Base-by-base conservation (phyloP, 768 basidiomycete genomes). In the Suillus ampliporus region DNA sequence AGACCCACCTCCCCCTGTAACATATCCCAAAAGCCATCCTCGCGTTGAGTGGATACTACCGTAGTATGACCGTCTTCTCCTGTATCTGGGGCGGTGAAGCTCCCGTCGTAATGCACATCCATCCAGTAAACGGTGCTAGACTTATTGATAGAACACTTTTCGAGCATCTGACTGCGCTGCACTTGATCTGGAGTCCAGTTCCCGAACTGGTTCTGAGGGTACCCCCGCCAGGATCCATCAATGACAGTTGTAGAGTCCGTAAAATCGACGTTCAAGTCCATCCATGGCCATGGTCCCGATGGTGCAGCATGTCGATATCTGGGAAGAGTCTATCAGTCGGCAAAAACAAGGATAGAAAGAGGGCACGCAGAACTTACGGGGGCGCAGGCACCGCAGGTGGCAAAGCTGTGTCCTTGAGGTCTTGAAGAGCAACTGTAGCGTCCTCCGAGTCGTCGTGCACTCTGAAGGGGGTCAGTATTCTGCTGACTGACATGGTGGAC, bases 201-300 rank as follows among this genome's bases (percentile, higher is more conserved):
- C 2, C 61, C 65, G 59, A 77, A 77, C 5, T 57, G 37, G 19
- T 63, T 75, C 48, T 72, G 69, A 0, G 76, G 76, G 57, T 78
- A 77, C 52, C 60, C 62, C 8, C n/a, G 54, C 54, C 54, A 56
- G 10, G 37, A 26, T 40, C 17, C 3, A 26, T 56, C 54, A 13
- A 56, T 26, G 3, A 1, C 23, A 26, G 35, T 40, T 5, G 23
- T 26, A 13, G 21, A 38, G 11, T 23, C 2, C 1, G 53, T 15
- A 21, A 23, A 5, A 15, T 37, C 60, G 17, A 26, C 34, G 23
- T 63, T 37, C 5, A 70, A 59, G 34, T 69, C 68, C 63, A 64
- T 66, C 77, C 77, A 78, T 17, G 76, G 76, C 76, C 77, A 78
- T 11, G 74, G 77, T 13, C 72, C 75, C 21, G 68, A 68, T 11